These are phyloP conservation scores for Aquilaria agallochum DNA, from an alignment of 441 rosid species.

Conservation along the genomic window DNA sequence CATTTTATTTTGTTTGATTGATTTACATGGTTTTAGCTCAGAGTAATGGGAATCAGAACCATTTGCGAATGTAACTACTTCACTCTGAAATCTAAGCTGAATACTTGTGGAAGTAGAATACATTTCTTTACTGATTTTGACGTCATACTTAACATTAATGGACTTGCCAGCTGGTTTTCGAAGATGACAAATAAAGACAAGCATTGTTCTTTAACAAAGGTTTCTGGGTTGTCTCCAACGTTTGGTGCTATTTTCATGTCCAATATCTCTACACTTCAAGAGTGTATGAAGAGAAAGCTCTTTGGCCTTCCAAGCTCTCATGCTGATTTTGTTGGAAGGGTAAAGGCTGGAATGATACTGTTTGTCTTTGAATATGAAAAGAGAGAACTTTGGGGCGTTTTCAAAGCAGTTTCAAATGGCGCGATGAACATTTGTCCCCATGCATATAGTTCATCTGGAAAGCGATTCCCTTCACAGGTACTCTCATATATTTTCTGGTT, in stretches of 20 bases:
- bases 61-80: too few species aligned
- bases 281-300: conserved; percentile 20
- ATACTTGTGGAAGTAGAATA: too few species aligned
- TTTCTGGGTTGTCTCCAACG: conserved; percentile 19
- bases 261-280: conserved; percentile 15
- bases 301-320: conserved; percentile 24
- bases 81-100: too few species aligned
- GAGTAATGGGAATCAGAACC: too few species aligned
- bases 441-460: conserved; percentile 26
- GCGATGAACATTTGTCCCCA: conserved; percentile 16
- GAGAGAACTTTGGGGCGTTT: conserved; percentile 26
- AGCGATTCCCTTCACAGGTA: conserved; percentile 33
- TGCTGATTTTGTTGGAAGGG: conserved; percentile 20
- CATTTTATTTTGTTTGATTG: too few species aligned
- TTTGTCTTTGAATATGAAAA: conserved; percentile 25
- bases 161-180: conserved; percentile 5
- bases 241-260: conserved; percentile 32
- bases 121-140: too few species aligned
- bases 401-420: conserved; percentile 22
- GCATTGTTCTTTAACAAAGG: not conserved
- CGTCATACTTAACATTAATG: too few species aligned
- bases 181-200: not conserved
- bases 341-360: conserved; percentile 28
- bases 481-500: not conserved
- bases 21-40: too few species aligned